phyloP scores from a whole-genome alignment of 805 yeast genomes.

The Pichia scutulata region DNA sequence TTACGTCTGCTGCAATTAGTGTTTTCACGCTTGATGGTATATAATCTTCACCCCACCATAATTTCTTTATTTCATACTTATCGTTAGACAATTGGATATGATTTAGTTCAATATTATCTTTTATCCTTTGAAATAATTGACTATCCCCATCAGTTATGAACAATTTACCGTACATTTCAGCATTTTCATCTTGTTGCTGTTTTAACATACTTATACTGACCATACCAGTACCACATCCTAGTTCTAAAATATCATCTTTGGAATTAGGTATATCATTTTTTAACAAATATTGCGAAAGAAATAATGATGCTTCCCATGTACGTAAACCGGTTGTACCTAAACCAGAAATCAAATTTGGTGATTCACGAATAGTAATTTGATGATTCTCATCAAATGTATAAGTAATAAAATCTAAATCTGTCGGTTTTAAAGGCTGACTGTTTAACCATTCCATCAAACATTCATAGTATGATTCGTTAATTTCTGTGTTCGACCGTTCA shows the following conservation, averaged over 20 bases:
- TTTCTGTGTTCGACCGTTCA: conserved; percentile 23
- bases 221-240: conserved; percentile 90
- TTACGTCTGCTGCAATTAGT: conserved; percentile 79
- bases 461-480: conserved; percentile 39
- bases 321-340: conserved; percentile 82
- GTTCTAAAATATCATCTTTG: conserved; percentile 41
- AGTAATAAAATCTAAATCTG: conserved; percentile 32
- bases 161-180: conserved; percentile 18
- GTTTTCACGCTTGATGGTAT: conserved; percentile 38
- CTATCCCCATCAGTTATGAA: conserved; percentile 64
- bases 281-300: conserved; percentile 45
- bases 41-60: conserved; percentile 54
- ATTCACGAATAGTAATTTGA: conserved; percentile 40
- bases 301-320: conserved; percentile 91
- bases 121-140: conserved; percentile 40
- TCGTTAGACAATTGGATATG: conserved; percentile 13
- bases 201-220: conserved; percentile 46
- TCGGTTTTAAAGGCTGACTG: conserved; percentile 29
- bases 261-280: conserved; percentile 1
- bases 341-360: conserved; percentile 59
- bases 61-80: conserved; percentile 28
- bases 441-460: conserved; percentile 30
- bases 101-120: conserved; percentile 41
- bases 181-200: conserved; percentile 9
- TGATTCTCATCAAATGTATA: conserved; percentile 19